Evolutionary conservation across 2,329 filamentous ascomycete genomes (phyloP), one percentile per base, ranked within the genome.

Genomic region (Nemania sp.): DNA sequence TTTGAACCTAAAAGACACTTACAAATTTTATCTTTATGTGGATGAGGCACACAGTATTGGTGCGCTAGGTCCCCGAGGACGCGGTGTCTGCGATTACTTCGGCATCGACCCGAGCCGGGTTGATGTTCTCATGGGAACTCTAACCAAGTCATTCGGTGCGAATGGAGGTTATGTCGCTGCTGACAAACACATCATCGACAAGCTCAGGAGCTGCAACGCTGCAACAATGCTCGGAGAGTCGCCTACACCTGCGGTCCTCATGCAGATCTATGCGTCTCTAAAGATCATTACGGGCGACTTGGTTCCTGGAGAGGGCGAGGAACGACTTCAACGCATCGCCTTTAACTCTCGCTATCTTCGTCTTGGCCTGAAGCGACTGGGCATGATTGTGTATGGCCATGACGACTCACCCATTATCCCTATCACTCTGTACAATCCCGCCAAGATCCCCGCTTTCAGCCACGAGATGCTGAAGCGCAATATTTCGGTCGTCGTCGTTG

Each of bases 281-380:
- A 88, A 88, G 69, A 89, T 98, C 70, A 99, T 99, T 74, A 88
- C 86, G 52, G 95, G 95, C 54, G 93, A 97, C 62, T 79, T 97
- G 43, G 83, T 85, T 59, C 93, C 93, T 15, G 94, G 94, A 3
- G 93, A 99, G 78, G 95, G 95, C 59, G 91, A 97, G 76, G 95
- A 99, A 79, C 90, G 95, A 66, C 85, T 99, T 46, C 93, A 97
- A 78, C 89, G 95, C 69, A 90, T 99, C 68, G 93, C 94, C 51
- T 99, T 98, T 84, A 99, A 99, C 83, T 97, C 93, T 20, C 89
- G 95, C 48, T 99, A 99, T 75, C 90, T 99, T n/a, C 91, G 95
- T 61, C 87, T 99, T 29, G 95, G 95, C 67, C 86, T 99, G 71
- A 99, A 99, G 83, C 91, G 95, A 68, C 88, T 99, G 54, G 95